Evolutionary conservation across 805 yeast species (phyloP).

Genomic region (Ascoidea asiatica): DNA sequence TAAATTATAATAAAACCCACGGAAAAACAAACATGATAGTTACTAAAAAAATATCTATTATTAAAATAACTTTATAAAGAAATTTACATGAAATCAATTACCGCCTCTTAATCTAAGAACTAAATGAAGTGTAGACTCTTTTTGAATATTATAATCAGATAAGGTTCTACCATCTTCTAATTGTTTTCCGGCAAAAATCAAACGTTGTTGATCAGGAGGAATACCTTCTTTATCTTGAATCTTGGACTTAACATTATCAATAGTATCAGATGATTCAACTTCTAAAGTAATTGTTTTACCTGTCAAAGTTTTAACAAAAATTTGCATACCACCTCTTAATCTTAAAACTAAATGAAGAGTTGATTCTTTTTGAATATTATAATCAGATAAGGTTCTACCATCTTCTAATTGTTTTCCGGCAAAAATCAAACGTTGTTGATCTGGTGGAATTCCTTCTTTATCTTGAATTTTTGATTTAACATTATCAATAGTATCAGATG

Average conservation of each 20-base stretch:
- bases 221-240: constrained; percentile 95
- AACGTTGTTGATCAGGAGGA: constrained; percentile 94
- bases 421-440: constrained; percentile 90
- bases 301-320: constrained; percentile 79
- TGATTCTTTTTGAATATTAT: constrained; percentile 96
- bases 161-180: constrained; percentile 91
- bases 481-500: constrained; percentile 93
- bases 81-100: no score
- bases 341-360: constrained; percentile 90
- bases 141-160: constrained; percentile 91
- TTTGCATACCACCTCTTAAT: constrained; percentile 98
- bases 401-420: constrained; percentile 96
- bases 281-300: constrained; percentile 84
- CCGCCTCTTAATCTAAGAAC: constrained; percentile 85
- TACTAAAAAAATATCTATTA: no score
- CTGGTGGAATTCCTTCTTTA: constrained; percentile 95
- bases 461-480: constrained; percentile 94
- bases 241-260: constrained; percentile 90
- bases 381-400: constrained; percentile 90
- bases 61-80: no score
- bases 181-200: constrained; percentile 94
- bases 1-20: no score
- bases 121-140: constrained; percentile 79
- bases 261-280: constrained; percentile 86
- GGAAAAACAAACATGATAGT: no score